Base-by-base conservation (phyloP, 2,329 filamentous ascomycete species). In the Aspergillus fumigatiaffinis region DNA sequence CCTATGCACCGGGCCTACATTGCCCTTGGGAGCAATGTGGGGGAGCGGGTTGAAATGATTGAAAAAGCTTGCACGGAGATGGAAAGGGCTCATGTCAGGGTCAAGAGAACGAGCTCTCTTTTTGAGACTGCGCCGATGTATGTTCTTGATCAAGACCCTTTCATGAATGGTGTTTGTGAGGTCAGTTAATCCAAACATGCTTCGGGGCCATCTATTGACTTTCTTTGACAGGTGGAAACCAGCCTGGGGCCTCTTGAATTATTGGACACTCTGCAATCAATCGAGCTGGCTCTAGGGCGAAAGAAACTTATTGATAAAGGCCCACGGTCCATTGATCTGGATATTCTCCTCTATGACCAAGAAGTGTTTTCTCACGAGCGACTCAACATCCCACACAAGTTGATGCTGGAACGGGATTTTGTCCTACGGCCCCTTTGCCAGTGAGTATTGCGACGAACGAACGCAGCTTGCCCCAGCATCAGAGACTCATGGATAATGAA, bases 101-200 rank as follows among this genome's bases (percentile, higher is more conserved):
- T 99, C 42, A 82, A 85, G 67, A 82, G 87, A 66, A 96, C 93
- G 0, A 97, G 93, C 73, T 88, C 87, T 60, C 80, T 99, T 3
- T 99, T 94, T 84, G 92, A 97, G 77, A 99, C 93, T 3, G 87
- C 91, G 66, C 91, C 94, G 23, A 99, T 99, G 94, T 99, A 99
- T 74, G 89, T 97, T 62, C 79, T 89, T 61, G 89, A 97, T 61
- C 94, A 99, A 73, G 87, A 87, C 61, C 84, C 85, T 29, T 99
- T 99, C 70, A 79, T 97, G 50, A 99, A 99, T 71, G 94, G 92
- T 21, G 92, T 87, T 56, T 96, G 91, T 73, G 90, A 96, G 86
- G 92, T 95, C 73, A 72, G 85, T 79, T 51, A 29, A 5, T 7
- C 29, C 50, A 8, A 49, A 50, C 41, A 50, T 3, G 32, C 21